Evolutionary conservation across 495 filamentous ascomycete genomes (phyloP).

Genomic region (Xylaria longipes): DNA sequence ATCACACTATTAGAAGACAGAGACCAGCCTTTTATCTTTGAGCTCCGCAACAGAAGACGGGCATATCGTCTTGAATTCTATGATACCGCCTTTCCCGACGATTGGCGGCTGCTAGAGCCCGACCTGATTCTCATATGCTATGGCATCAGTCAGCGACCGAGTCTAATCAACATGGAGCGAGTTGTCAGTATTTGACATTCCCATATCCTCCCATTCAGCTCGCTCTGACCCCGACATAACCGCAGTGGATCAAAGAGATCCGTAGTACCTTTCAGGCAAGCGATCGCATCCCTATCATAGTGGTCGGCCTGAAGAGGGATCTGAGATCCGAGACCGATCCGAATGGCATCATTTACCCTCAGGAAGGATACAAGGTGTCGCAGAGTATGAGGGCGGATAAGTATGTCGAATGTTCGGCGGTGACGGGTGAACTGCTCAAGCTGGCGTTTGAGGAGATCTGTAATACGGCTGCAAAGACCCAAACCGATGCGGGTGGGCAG

Average conservation of each 20-base stretch:
- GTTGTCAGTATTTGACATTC: constrained; percentile 53
- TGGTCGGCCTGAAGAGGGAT: constrained; percentile 85
- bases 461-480: constrained; percentile 68
- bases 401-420: constrained; percentile 89
- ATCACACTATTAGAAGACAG: constrained; percentile 71
- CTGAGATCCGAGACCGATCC: constrained; percentile 68
- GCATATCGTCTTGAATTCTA: constrained; percentile 78
- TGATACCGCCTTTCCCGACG: constrained; percentile 77
- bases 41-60: constrained; percentile 65
- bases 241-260: constrained; percentile 73
- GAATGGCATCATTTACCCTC: constrained; percentile 72
- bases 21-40: constrained; percentile 85
- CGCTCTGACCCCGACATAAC: constrained; percentile 25
- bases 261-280: constrained; percentile 66
- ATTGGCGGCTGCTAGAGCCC: constrained; percentile 75
- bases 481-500: constrained; percentile 51
- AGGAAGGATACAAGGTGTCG: constrained; percentile 75
- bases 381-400: constrained; percentile 84
- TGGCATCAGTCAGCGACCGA: constrained; percentile 72
- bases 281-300: constrained; percentile 69
- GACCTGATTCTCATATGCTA: constrained; percentile 81
- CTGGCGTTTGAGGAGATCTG: constrained; percentile 82
- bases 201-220: not conserved
- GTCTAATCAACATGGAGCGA: constrained; percentile 66
- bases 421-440: constrained; percentile 79